Evolutionary conservation across 2,329 filamentous ascomycete species (phyloP).

Genomic region (Cercospora sp.): DNA sequence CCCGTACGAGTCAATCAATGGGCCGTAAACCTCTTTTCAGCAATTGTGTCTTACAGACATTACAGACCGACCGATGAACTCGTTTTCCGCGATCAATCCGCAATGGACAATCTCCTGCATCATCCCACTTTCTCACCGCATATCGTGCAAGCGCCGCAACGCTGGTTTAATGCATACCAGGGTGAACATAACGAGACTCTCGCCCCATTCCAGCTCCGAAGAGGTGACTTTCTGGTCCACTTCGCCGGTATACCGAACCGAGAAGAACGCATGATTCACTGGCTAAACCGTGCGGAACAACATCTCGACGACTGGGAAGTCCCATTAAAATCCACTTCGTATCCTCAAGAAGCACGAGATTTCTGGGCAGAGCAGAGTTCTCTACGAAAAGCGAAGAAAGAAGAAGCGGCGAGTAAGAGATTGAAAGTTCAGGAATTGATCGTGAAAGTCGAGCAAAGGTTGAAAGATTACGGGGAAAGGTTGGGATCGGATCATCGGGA

Average conservation of each 20-base stretch:
- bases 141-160: conserved; percentile 42
- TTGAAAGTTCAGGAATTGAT: conserved; percentile 31
- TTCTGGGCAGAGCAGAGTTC: conserved; percentile 40
- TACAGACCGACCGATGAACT: conserved; percentile 42
- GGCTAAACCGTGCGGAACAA: conserved; percentile 42
- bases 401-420: conserved; percentile 26
- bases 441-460: conserved; percentile 27
- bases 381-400: conserved; percentile 28
- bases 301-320: conserved; percentile 44
- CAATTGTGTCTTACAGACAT: conserved; percentile 43
- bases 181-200: conserved; percentile 43
- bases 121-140: conserved; percentile 38
- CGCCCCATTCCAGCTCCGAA: conserved; percentile 40
- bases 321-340: conserved; percentile 41
- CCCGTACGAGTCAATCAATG: conserved; percentile 44
- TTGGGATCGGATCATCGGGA: conserved; percentile 30
- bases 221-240: conserved; percentile 48
- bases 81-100: conserved; percentile 44
- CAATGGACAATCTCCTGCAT: conserved; percentile 44
- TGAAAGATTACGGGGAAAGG: conserved; percentile 36
- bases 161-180: conserved; percentile 50
- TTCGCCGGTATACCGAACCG: conserved; percentile 43
- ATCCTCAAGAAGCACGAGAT: conserved; percentile 40
- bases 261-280: conserved; percentile 41
- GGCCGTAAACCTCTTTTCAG: conserved; percentile 43